A percentile compares a stretch with the other conserved stretches of the same genome.
phyloP scores from a whole-genome alignment of 2,329 filamentous ascomycete genomes.

The Myriosclerotinia duriaeana region DNA sequence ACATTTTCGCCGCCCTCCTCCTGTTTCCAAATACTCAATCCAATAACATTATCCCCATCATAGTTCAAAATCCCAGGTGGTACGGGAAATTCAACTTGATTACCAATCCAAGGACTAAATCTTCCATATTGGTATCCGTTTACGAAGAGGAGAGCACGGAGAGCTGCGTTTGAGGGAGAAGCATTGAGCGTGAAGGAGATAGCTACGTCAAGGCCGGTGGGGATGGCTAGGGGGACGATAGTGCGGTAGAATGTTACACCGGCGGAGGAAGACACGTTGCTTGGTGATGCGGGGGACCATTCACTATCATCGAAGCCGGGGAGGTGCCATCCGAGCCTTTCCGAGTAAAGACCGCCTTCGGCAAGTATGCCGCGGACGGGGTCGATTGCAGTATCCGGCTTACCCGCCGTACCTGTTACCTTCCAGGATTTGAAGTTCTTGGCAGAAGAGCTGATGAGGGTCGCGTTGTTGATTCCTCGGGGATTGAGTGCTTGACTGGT shows the following conservation, averaged over 20 bases:
- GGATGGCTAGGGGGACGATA: slow-evolving; percentile 51
- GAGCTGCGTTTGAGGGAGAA: slow-evolving; percentile 43
- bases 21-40: slow-evolving; percentile 21
- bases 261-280: slow-evolving; percentile 47
- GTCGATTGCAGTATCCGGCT: slow-evolving; percentile 48
- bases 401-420: slow-evolving; percentile 55
- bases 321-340: slow-evolving; percentile 58
- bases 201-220: slow-evolving; percentile 53
- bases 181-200: slow-evolving; percentile 55
- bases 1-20: slow-evolving; percentile 10
- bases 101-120: slow-evolving; percentile 24
- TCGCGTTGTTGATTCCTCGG: slow-evolving; percentile 53
- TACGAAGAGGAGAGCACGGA: slow-evolving; percentile 57
- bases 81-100: slow-evolving; percentile 23
- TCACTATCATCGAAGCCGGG: slow-evolving; percentile 52
- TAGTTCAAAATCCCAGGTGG: slow-evolving; percentile 25
- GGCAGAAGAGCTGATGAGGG: slow-evolving; percentile 43
- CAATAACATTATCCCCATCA: slow-evolving; percentile 21
- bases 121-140: slow-evolving; percentile 51
- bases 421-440: slow-evolving; percentile 47
- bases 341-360: slow-evolving; percentile 58
- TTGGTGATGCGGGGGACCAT: slow-evolving; percentile 42
- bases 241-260: slow-evolving; percentile 58
- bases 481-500: slow-evolving; percentile 49
- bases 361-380: slow-evolving; percentile 54